Evolutionary conservation across 192 early-diverging fungal genomes (phyloP), one percentile per base, ranked within the genome.

Genomic region (Dissophora ornata): DNA sequence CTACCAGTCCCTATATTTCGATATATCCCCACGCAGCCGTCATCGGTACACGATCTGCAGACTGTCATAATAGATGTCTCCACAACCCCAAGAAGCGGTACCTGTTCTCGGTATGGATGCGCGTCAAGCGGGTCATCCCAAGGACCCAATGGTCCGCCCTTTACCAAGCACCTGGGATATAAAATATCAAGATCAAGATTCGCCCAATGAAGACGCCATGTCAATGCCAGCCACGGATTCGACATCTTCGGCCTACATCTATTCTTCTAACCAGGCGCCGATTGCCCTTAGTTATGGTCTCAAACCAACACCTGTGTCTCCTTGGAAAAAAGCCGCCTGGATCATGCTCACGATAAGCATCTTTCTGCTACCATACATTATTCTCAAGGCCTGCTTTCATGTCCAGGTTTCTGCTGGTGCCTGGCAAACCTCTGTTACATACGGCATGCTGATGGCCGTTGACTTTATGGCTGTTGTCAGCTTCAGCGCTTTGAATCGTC

Each of bases 401-500:
- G 58, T 77, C 25, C 56, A 67, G 42, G 71, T 77, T 33, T 61
- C 71, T 38, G 71, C 71, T 6, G 71, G 71, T 0, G 71, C 71
- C 4, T 77, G 71, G 71, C 71, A 77, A 58, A 77, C 71, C 3
- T 77, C 71, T 33, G 57, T 77, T 8, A 77, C 71, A 2, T 77
- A 77, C 10, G 71, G 71, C 19, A 67, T 77, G 71, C 48, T 77
- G 21, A 77, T 77, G 71, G 71, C 71, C 2, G 28, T 77, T n/a
- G 71, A 77, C 29, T 77, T 77, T 41, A 62, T 67, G 57, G 71
- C 71, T 1, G 63, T 77, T 8, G 47, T 77, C 38, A 65, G 45
- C 42, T 77, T 77, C 41, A 67, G 63, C 55, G 71, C 71, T 2
- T 50, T 77, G 11, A 77, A 77, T 18, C 40, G 71, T 4, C 56